Conservation (phyloP, 1,284 basidiomycete species). For the Heterobasidion parviporum region DNA sequence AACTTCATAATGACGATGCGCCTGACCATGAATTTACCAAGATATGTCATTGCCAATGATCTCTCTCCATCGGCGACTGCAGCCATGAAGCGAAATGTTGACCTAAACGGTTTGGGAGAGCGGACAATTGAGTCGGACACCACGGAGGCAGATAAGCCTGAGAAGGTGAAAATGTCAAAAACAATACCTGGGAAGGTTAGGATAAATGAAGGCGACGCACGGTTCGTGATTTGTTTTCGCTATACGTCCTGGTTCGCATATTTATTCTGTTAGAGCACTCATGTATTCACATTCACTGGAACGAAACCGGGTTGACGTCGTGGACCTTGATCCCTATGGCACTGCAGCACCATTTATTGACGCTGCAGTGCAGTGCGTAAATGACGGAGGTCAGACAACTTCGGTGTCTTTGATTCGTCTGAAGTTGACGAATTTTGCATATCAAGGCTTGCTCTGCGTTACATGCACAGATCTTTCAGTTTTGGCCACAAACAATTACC, state of each 20-base stretch:
- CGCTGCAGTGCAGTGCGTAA: constrained; percentile 87
- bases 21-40: constrained; percentile 20
- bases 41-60: constrained; percentile 93
- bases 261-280: constrained; percentile 46
- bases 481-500: constrained; percentile 89
- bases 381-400: constrained; percentile 65
- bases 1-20: neutral
- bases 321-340: constrained; percentile 97
- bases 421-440: neutral
- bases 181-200: constrained; percentile 47
- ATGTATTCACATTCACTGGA: constrained; percentile 87
- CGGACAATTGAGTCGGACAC: constrained; percentile 10
- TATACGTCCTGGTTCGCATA: neutral
- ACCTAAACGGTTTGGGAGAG: constrained; percentile 75
- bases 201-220: constrained; percentile 91
- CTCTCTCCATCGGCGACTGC: constrained; percentile 77
- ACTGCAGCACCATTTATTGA: constrained; percentile 97
- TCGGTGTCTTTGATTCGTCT: neutral
- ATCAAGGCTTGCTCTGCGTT: constrained; percentile 80
- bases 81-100: constrained; percentile 85
- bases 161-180: constrained; percentile 6
- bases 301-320: constrained; percentile 77
- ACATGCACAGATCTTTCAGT: constrained; percentile 97
- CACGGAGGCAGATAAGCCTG: constrained; percentile 3
- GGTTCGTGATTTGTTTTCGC: constrained; percentile 38